Conservation (phyloP, 176 grass and related monocot genomes). For the Hordeum vulgare region DNA sequence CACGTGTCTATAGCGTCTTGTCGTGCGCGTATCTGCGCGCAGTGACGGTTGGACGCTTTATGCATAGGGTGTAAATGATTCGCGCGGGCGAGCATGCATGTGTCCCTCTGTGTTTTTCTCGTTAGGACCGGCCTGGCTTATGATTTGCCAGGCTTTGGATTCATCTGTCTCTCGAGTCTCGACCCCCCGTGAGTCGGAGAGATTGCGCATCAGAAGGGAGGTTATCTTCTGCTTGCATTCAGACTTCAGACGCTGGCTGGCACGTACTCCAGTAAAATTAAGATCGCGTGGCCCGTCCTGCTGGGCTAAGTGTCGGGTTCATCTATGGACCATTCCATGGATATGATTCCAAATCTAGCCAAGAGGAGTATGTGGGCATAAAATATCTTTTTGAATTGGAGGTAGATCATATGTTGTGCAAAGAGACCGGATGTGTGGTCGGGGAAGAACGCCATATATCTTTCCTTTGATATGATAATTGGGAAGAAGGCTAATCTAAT, state of each 20-base stretch:
- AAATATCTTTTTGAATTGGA: not conserved
- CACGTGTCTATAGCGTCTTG: not conserved
- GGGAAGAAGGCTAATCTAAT: too few relatives aligned
- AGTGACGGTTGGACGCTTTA: not conserved
- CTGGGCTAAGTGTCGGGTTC: not conserved
- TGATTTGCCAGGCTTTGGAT: constrained; percentile 2
- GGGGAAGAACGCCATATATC: too few relatives aligned
- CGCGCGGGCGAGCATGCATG: not conserved
- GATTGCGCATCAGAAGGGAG: not conserved
- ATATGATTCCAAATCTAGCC: too few relatives aligned
- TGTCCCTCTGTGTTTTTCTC: not conserved
- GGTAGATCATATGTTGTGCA: not conserved
- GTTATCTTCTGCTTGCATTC: not conserved
- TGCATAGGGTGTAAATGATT: not conserved
- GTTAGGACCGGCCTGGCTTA: not conserved
- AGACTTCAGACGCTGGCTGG: not conserved
- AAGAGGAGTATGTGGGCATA: not conserved
- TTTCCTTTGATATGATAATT: too few relatives aligned
- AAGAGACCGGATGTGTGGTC: too few relatives aligned
- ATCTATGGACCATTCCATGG: not conserved
- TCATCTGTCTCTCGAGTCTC: not conserved
- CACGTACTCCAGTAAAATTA: not conserved
- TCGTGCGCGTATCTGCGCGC: not conserved
- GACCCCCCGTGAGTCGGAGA: not conserved
- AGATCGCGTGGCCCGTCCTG: not conserved